Evolutionary conservation across 306 rosid species (phyloP), one percentile per base, ranked within the genome.

Genomic region (Cercis canadensis): DNA sequence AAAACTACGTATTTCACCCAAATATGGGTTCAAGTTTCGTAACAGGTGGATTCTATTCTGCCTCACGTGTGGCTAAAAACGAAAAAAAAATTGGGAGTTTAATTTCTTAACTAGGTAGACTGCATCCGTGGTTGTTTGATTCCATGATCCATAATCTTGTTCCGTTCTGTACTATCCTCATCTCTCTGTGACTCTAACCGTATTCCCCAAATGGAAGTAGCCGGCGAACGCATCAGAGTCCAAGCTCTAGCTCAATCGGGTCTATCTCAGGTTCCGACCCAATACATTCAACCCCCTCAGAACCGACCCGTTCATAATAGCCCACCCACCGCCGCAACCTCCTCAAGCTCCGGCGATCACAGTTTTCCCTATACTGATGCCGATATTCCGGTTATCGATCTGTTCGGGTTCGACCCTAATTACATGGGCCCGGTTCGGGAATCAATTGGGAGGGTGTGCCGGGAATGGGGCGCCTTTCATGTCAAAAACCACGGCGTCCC

Each of bases 391-490:
- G 34, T 51, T 3, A 57, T 94, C 80, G 57, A 84, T 71, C 78
- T 94, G 6, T 75, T 13, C 37, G 56, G 67, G 1, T 85, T 87
- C 62, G 87, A 85, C 74, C 83, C 90, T 58, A 52, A 36, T 31
- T 80, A 5, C 9, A 69, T 65, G 16, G 47, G 43, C 12, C 47
- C 88, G 0, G 70, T 83, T 77, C 83, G 70, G 2, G 62, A 72
- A 5, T 36, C 85, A 31, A 78, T 90, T 74, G 73, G 50, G 6
- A 50, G 62, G 11, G 98, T 92, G 65, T 90, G 90, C 75, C 61
- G 72, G 0, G 79, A 87, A 74, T 94, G 96, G 96, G 96, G 98
- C 41, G 96, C 88, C 63, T 94, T 94, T 78, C 92, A 93, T 73
- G 84, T 90, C 71, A 88, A 75, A 74, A 87, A 88, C 76, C 98